A percentile compares a stretch with the other conserved stretches of the same genome.
Evolutionary conservation across 2,329 filamentous ascomycete species (phyloP).

Genomic region (Sporothrix pseudoabietina): DNA sequence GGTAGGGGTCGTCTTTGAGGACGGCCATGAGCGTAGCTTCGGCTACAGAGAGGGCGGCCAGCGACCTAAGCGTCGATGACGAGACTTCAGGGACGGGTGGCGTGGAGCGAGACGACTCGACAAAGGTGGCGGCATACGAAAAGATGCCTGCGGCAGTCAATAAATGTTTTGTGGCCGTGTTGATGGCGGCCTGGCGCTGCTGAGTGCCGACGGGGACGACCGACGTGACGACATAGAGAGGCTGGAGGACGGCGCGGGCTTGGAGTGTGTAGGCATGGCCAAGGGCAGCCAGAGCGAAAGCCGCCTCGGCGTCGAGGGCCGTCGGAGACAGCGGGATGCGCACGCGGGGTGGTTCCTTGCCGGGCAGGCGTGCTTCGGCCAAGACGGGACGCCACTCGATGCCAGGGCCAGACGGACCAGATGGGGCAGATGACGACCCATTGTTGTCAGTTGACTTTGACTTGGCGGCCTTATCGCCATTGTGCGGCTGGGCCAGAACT

Average conservation of each 20-base stretch:
- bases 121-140: neutral
- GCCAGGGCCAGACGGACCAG: neutral
- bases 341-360: constrained; percentile 61
- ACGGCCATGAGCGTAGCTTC: constrained; percentile 90
- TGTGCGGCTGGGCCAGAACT: constrained; percentile 44
- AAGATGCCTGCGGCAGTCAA: constrained; percentile 76
- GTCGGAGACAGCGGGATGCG: constrained; percentile 56
- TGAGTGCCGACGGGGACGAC: constrained; percentile 63
- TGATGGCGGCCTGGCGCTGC: constrained; percentile 69
- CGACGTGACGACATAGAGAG: constrained; percentile 68
- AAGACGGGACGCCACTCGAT: constrained; percentile 85
- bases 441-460: neutral
- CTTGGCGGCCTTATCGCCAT: neutral
- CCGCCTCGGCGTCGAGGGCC: constrained; percentile 74
- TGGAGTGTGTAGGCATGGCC: constrained; percentile 73
- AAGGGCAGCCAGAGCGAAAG: constrained; percentile 75
- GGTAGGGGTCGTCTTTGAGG: constrained; percentile 92
- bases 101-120: constrained; percentile 18
- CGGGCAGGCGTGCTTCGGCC: constrained; percentile 62
- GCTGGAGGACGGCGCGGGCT: constrained; percentile 71
- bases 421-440: neutral
- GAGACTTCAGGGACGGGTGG: constrained; percentile 58
- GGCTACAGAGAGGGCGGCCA: constrained; percentile 71
- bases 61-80: constrained; percentile 55
- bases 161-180: constrained; percentile 73